A percentile compares a stretch with the other conserved stretches of the same genome.
Evolutionary conservation across 2,329 filamentous ascomycete genomes (phyloP).

Genomic region (Fusarium sp.): DNA sequence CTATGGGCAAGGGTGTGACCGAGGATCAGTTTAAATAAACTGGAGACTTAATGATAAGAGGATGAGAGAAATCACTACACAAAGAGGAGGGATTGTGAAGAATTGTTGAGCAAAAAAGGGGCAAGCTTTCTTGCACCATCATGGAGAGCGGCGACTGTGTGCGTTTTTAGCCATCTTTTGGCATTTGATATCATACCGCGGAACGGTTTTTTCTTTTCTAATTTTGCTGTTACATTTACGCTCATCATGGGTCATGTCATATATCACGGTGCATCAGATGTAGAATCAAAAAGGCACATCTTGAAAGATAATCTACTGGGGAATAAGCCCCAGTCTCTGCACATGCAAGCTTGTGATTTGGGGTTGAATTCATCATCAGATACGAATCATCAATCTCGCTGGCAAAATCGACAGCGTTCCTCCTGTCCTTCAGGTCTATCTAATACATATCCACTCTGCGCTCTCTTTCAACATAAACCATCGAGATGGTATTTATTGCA

Average conservation of each 20-base stretch:
- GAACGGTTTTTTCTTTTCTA: conserved; percentile 25
- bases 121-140: conserved; percentile 6
- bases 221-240: conserved; percentile 7
- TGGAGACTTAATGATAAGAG: not conserved
- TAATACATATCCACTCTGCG: conserved; percentile 10
- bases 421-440: not conserved
- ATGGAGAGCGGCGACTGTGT: conserved; percentile 12
- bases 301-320: not conserved
- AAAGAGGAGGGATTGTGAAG: not conserved
- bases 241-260: conserved; percentile 22
- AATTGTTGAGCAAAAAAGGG: conserved; percentile 27
- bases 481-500: not conserved
- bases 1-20: conserved; percentile 98
- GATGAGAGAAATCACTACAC: not conserved
- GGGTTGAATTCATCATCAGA: not conserved
- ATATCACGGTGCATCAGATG: conserved; percentile 4
- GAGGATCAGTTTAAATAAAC: conserved; percentile 87
- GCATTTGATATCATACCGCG: conserved; percentile 40
- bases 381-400: not conserved
- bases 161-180: conserved; percentile 25
- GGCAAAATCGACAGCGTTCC: not conserved
- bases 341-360: too few relatives aligned
- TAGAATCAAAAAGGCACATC: conserved; percentile 19
- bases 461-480: not conserved
- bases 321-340: too few relatives aligned